phyloP scores from a whole-genome alignment of 2,329 filamentous ascomycete species.

The Stemphylium vesicarium region DNA sequence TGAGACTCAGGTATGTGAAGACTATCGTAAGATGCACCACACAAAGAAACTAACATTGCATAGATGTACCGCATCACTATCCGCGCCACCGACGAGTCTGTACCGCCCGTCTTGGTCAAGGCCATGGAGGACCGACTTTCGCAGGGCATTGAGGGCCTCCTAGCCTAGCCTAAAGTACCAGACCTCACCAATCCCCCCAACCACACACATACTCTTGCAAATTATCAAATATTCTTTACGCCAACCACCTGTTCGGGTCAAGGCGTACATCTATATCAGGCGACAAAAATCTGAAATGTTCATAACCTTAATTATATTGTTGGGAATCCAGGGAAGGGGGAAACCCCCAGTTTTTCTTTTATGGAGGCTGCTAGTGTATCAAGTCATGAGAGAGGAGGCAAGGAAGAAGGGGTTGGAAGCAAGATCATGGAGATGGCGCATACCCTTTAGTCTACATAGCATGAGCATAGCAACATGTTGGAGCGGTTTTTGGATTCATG shows the following conservation, averaged over 20 bases:
- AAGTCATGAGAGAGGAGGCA: not conserved
- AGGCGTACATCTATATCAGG: no score
- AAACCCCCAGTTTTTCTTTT: not conserved
- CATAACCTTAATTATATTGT: conserved; percentile 13
- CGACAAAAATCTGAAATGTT: conserved; percentile 2
- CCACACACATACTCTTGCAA: not conserved
- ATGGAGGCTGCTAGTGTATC: not conserved
- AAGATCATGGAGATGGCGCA: conserved; percentile 11
- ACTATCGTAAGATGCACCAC: no score
- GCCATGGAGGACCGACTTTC: conserved; percentile 85
- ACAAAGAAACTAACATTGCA: conserved; percentile 21
- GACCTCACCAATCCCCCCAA: not conserved
- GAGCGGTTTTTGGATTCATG: not conserved
- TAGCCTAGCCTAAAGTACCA: conserved; percentile 27
- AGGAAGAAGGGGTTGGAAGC: no score
- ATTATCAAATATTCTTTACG: conserved; percentile 4
- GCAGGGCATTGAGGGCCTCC: conserved; percentile 56
- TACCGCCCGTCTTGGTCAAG: conserved; percentile 80
- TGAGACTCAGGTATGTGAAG: conserved; percentile 75
- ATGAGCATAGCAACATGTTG: conserved; percentile 9
- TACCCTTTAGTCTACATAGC: conserved; percentile 15
- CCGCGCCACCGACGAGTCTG: conserved; percentile 87
- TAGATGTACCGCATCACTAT: conserved; percentile 97
- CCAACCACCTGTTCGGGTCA: not conserved
- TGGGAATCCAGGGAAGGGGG: not conserved